Evolutionary conservation across 805 yeast genomes (phyloP).

Genomic region (Maudiozyma serrabonitensis): DNA sequence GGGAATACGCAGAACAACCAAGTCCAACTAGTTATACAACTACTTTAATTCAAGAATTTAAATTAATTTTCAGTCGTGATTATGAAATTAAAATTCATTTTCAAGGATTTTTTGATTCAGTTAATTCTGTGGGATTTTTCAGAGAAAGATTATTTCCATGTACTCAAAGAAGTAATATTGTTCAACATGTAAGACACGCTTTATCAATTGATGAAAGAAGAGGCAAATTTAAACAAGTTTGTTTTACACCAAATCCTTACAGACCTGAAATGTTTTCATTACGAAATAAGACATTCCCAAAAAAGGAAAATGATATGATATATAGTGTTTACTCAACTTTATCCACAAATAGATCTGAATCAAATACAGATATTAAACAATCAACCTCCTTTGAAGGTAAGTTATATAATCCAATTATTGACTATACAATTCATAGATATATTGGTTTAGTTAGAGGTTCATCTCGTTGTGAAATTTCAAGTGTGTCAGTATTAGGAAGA

Average conservation of each 20-base stretch:
- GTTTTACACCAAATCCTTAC: conserved; percentile 38
- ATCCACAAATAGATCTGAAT: neutral
- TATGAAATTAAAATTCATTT: conserved; percentile 39
- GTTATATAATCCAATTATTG: neutral
- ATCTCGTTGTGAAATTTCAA: neutral
- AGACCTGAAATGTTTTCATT: conserved; percentile 23
- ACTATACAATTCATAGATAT: neutral
- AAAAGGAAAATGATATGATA: neutral
- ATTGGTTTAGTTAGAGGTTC: neutral
- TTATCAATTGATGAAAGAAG: conserved; percentile 59
- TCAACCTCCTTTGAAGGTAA: too few species aligned
- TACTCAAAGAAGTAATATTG: conserved; percentile 40
- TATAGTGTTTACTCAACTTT: neutral
- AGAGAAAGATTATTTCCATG: conserved; percentile 52
- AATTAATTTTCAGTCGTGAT: conserved; percentile 41
- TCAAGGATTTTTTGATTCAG: conserved; percentile 63
- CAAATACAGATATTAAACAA: too few species aligned
- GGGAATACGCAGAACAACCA: conserved; percentile 56
- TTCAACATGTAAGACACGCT: conserved; percentile 56
- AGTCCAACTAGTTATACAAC: conserved; percentile 34
- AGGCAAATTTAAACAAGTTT: conserved; percentile 49
- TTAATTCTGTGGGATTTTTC: conserved; percentile 54
- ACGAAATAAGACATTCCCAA: conserved; percentile 6
- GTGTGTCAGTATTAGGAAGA: neutral
- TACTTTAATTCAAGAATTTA: conserved; percentile 44